phyloP scores from a whole-genome alignment of 306 rosid species.

The Citrullus colocynthis region DNA sequence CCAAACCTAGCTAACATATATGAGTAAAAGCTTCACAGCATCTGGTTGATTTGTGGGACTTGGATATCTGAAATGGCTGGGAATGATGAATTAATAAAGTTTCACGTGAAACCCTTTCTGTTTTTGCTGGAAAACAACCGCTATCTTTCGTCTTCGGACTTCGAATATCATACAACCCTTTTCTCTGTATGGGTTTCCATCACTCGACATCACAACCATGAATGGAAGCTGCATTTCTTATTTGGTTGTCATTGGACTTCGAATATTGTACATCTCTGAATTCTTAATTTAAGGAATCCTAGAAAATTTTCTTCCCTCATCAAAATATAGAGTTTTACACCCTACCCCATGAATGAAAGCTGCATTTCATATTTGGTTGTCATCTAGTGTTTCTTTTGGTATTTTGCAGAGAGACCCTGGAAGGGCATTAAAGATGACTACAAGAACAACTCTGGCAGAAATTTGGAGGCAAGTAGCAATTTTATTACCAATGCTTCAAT shows the following conservation, averaged over 20 bases:
- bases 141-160: not conserved
- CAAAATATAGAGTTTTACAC: not conserved
- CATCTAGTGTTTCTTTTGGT: not conserved
- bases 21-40: not conserved
- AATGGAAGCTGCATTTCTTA: too few species aligned
- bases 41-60: not conserved
- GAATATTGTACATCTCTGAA: too few species aligned
- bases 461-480: constrained; percentile 54
- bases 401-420: constrained; percentile 47
- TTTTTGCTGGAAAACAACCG: not conserved
- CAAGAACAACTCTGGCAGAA: constrained; percentile 64
- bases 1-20: not conserved
- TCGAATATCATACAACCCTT: not conserved
- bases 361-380: not conserved
- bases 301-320: not conserved
- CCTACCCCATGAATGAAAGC: not conserved
- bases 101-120: not conserved
- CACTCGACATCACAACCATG: not conserved
- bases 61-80: not conserved
- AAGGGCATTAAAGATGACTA: constrained; percentile 70
- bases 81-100: not conserved
- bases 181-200: not conserved
- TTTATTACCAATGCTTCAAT: not conserved
- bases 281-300: too few species aligned
- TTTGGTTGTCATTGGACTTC: too few species aligned